These are phyloP conservation scores for Phanerodontia chrysosporium DNA, from an alignment of 768 basidiomycete species.

Conservation along the genomic window DNA sequence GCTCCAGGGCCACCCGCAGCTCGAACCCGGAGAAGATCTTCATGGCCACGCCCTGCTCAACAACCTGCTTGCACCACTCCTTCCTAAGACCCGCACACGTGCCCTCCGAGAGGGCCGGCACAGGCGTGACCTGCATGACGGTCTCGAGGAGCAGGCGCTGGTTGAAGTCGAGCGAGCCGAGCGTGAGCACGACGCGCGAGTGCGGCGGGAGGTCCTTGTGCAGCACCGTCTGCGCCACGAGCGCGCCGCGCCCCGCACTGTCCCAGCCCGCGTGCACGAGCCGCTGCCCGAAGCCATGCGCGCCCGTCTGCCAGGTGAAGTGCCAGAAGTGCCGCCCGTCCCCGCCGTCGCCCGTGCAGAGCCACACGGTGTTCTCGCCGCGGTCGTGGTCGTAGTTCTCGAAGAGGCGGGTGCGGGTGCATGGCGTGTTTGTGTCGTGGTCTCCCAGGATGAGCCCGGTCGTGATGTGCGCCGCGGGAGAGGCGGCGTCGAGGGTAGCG, in stretches of 20 bases:
- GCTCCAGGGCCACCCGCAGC: neutral
- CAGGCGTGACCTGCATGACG: neutral
- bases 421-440: neutral
- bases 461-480: neutral
- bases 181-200: neutral
- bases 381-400: neutral
- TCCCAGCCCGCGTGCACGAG: neutral
- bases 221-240: neutral
- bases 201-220: neutral
- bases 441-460: neutral
- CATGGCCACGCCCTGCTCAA: neutral
- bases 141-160: neutral
- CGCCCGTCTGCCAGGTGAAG: neutral
- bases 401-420: neutral
- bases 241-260: neutral
- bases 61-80: neutral
- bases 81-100: neutral
- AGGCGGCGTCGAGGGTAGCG: neutral
- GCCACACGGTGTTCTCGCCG: neutral
- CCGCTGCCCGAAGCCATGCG: neutral
- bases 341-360: neutral
- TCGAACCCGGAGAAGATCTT: neutral
- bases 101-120: neutral
- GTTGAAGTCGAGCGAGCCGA: neutral
- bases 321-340: neutral